Conservation (phyloP, 768 basidiomycete species). For the Suillus decipiens region DNA sequence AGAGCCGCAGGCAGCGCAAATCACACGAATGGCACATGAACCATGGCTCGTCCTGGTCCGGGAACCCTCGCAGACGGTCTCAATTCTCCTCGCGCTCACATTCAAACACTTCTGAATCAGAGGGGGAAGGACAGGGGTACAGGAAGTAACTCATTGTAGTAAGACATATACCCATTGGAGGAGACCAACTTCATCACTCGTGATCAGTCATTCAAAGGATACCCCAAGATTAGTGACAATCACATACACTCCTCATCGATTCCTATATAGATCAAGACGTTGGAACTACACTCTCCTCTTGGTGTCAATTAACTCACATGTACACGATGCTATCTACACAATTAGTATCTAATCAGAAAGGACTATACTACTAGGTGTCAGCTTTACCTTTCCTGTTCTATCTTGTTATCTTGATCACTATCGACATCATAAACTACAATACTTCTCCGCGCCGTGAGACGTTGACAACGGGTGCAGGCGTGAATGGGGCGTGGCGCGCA, state of each 20-base stretch:
- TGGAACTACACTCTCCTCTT: neutral
- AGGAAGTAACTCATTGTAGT: slow-evolving; percentile 1
- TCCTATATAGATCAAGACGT: neutral
- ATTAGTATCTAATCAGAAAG: neutral
- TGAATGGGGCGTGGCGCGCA: too few relatives aligned
- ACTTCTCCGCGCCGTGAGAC: too few relatives aligned
- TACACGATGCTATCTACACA: neutral
- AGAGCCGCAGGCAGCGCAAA: slow-evolving; percentile 30
- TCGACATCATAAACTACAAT: too few relatives aligned
- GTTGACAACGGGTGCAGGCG: too few relatives aligned
- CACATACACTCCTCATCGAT: neutral
- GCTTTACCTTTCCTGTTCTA: too few relatives aligned
- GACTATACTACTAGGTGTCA: neutral
- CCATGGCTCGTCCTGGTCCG: slow-evolving; percentile 5
- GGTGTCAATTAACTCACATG: neutral
- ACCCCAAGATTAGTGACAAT: neutral
- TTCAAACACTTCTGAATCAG: slow-evolving; percentile 19
- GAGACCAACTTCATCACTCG: neutral
- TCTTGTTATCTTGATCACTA: too few relatives aligned
- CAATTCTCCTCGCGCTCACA: neutral
- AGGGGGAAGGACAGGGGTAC: slow-evolving; percentile 22
- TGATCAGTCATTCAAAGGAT: neutral
- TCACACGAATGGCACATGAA: slow-evolving; percentile 24
- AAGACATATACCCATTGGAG: neutral
- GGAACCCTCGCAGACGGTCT: slow-evolving; percentile 4